These are phyloP conservation scores for Pichia sp. DNA, from an alignment of 1,139 yeast species.

Conservation along the genomic window DNA sequence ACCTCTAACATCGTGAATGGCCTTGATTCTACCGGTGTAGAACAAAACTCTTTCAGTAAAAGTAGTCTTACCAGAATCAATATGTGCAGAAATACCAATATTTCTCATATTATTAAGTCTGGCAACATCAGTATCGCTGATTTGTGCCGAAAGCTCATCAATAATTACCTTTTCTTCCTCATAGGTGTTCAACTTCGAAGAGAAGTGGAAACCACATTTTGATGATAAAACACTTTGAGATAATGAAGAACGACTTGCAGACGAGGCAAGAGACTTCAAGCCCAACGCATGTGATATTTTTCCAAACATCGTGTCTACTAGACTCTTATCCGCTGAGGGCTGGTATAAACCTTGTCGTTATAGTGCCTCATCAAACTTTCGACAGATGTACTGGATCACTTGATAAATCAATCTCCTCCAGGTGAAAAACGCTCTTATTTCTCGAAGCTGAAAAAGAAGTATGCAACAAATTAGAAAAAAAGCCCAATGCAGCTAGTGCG, in stretches of 20 bases:
- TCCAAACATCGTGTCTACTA: slow-evolving; percentile 15
- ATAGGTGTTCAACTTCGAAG: slow-evolving; percentile 35
- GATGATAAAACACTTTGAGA: slow-evolving; percentile 1
- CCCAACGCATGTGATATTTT: slow-evolving; percentile 9
- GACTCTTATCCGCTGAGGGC: not conserved
- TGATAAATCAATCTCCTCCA: not conserved
- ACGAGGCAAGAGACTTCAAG: slow-evolving; percentile 1
- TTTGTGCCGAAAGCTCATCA: slow-evolving; percentile 48
- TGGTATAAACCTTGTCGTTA: not conserved
- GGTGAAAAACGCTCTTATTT: not conserved
- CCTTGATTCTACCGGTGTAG: slow-evolving; percentile 96
- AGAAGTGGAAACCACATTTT: slow-evolving; percentile 25
- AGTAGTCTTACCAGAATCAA: slow-evolving; percentile 95
- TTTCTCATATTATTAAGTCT: slow-evolving; percentile 68
- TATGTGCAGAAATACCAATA: slow-evolving; percentile 97
- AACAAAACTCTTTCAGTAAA: slow-evolving; percentile 94
- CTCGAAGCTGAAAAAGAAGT: not conserved
- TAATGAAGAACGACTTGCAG: slow-evolving; percentile 11
- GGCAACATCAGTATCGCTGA: slow-evolving; percentile 55
- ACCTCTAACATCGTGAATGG: slow-evolving; percentile 97
- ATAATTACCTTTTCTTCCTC: slow-evolving; percentile 69
- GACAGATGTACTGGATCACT: not conserved
- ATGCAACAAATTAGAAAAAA: not conserved
- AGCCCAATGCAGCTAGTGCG: not conserved
- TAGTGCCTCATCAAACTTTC: not conserved